Percentiles rank a stretch among this genome's conserved stretches.
These are phyloP conservation scores for Gossypium ekmanianum DNA, from an alignment of 345 rosid genomes.

Conservation along the genomic window DNA sequence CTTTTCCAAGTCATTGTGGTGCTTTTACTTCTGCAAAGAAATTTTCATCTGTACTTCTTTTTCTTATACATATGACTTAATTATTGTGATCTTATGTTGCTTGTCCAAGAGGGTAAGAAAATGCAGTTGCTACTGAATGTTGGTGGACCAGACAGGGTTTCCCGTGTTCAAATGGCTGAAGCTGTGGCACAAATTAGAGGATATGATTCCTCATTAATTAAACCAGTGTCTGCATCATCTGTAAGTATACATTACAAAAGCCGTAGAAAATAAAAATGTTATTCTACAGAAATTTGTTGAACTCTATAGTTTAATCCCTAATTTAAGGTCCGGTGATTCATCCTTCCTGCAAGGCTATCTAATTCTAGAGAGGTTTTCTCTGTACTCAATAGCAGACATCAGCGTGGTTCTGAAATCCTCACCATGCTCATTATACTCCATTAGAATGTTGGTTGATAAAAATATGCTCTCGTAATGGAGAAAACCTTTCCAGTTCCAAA, in stretches of 20 bases:
- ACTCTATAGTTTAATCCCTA: not conserved
- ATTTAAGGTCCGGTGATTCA: not conserved
- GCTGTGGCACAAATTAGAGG: conserved; percentile 65
- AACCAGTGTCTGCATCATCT: conserved; percentile 65
- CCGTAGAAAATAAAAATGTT: not conserved
- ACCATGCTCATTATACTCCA: not conserved
- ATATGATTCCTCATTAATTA: conserved; percentile 52
- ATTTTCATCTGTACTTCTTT: not conserved
- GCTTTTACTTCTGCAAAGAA: not conserved
- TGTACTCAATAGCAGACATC: not conserved
- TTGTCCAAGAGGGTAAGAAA: conserved; percentile 49
- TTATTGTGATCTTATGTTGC: conserved; percentile 10
- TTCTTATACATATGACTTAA: conserved; percentile 4
- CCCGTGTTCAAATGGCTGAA: conserved; percentile 92
- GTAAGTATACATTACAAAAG: conserved; percentile 31
- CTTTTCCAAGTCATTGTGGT: not conserved
- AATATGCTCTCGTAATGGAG: no score
- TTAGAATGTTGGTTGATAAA: not conserved
- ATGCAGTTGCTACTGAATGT: conserved; percentile 69
- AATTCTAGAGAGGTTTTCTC: not conserved
- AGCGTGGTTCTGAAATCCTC: not conserved
- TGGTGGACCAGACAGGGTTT: conserved; percentile 81
- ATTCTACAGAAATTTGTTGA: not conserved
- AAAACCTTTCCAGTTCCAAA: not conserved
- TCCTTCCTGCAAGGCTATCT: not conserved